phyloP scores from a whole-genome alignment of 495 filamentous ascomycete genomes.

The Jackrogersella multiformis region DNA sequence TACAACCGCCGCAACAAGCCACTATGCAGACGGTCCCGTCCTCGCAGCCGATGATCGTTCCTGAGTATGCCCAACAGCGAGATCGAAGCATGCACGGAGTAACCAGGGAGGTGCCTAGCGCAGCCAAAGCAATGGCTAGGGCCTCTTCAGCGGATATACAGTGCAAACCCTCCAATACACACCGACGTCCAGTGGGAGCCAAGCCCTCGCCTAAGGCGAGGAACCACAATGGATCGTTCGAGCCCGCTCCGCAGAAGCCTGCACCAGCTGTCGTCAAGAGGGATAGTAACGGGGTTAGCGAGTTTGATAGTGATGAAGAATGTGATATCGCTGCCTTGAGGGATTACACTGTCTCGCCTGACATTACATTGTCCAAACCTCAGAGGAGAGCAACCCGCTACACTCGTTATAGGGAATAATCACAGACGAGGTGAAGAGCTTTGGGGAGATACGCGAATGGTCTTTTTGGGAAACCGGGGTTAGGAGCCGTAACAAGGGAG shows the following conservation, averaged over 20 bases:
- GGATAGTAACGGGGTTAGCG: conserved; percentile 34
- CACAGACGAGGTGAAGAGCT: too few species aligned
- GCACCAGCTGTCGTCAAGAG: neutral
- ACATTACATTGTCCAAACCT: neutral
- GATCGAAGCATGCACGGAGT: neutral
- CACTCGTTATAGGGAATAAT: too few species aligned
- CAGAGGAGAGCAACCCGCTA: too few species aligned
- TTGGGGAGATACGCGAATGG: neutral
- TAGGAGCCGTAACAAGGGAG: neutral
- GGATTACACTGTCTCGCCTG: conserved; percentile 27
- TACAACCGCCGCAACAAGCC: neutral
- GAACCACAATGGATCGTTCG: neutral
- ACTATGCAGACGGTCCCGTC: neutral
- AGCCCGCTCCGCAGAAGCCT: neutral
- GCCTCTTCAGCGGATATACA: too few species aligned
- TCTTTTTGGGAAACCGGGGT: neutral
- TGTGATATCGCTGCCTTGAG: neutral
- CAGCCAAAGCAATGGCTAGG: too few species aligned
- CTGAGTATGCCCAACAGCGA: neutral
- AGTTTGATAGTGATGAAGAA: conserved; percentile 17
- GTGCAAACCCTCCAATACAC: too few species aligned
- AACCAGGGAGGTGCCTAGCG: too few species aligned
- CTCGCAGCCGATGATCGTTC: neutral
- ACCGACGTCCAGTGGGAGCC: neutral
- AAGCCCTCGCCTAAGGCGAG: neutral